Evolutionary conservation across 2,329 filamentous ascomycete species (phyloP).

Genomic region (Sarocladiaceae sp.): DNA sequence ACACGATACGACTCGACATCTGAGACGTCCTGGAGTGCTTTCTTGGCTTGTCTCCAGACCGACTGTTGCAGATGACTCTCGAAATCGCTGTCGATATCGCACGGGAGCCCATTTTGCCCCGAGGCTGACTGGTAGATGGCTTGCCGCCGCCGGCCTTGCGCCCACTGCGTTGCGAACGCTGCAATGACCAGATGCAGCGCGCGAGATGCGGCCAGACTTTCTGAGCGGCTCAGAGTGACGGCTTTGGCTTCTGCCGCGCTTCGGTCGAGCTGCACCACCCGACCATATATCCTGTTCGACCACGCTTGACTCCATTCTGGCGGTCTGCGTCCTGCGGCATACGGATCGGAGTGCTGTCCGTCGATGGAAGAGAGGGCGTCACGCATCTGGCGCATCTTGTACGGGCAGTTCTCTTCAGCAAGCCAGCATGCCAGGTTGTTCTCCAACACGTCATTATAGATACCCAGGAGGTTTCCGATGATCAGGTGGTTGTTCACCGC

Average conservation of each 20-base stretch:
- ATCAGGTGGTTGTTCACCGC: conserved; percentile 26
- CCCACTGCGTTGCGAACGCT: conserved; percentile 46
- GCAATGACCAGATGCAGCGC: conserved; percentile 43
- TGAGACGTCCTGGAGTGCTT: conserved; percentile 27
- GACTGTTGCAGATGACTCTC: conserved; percentile 30
- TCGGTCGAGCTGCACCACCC: conserved; percentile 41
- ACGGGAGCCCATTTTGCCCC: neutral
- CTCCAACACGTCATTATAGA: conserved; percentile 49
- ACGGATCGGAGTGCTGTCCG: neutral
- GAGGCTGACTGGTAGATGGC: neutral
- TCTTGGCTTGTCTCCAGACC: conserved; percentile 32
- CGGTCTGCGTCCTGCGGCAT: no score
- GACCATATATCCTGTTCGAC: conserved; percentile 43
- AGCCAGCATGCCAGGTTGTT: conserved; percentile 48
- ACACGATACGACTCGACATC: conserved; percentile 34
- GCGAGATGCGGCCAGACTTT: conserved; percentile 37
- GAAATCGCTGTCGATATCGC: conserved; percentile 25
- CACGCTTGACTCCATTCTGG: conserved; percentile 32
- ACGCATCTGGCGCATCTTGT: conserved; percentile 20
- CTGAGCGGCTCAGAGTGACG: conserved; percentile 29
- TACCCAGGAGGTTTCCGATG: conserved; percentile 34
- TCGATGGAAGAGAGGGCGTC: conserved; percentile 11
- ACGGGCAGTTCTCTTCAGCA: conserved; percentile 47
- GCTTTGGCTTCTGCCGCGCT: conserved; percentile 32
- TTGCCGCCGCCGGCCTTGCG: conserved; percentile 3